These are phyloP conservation scores for Smithsoniella earleae DNA, from an alignment of 163 green algal genomes.

Conservation along the genomic window DNA sequence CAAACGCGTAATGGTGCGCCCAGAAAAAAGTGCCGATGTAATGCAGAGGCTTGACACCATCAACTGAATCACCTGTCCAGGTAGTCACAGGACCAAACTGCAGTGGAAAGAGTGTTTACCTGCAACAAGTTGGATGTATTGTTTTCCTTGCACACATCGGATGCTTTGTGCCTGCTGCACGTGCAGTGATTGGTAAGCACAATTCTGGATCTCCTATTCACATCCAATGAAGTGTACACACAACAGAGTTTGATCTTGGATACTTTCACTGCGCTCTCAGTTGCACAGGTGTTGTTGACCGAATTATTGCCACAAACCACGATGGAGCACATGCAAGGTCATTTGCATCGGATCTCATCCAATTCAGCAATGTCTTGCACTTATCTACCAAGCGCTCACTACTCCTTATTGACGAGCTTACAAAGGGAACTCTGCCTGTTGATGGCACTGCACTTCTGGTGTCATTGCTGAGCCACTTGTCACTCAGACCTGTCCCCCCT, in stretches of 20 bases:
- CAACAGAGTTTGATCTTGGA: too few species aligned
- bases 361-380: neutral
- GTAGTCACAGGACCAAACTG: constrained; percentile 14
- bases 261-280: too few species aligned
- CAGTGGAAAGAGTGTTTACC: constrained; percentile 17
- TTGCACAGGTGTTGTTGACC: neutral
- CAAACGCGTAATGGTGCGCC: constrained; percentile 9
- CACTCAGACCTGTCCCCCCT: neutral
- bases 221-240: too few species aligned
- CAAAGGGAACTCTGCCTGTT: constrained; percentile 16
- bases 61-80: too few species aligned
- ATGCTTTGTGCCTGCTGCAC: constrained; percentile 4
- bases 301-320: constrained; percentile 16
- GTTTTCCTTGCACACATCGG: constrained; percentile 21
- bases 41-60: too few species aligned
- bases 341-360: neutral
- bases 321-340: neutral
- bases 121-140: constrained; percentile 25
- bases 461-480: neutral
- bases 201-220: too few species aligned
- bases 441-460: constrained; percentile 17
- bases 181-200: constrained; percentile 9
- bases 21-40: too few species aligned
- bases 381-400: neutral
- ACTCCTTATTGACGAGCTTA: constrained; percentile 16